Percentiles rank a stretch among this genome's conserved stretches.
Conservation (phyloP, 208 protist genomes). For the Leishmania tropica region DNA sequence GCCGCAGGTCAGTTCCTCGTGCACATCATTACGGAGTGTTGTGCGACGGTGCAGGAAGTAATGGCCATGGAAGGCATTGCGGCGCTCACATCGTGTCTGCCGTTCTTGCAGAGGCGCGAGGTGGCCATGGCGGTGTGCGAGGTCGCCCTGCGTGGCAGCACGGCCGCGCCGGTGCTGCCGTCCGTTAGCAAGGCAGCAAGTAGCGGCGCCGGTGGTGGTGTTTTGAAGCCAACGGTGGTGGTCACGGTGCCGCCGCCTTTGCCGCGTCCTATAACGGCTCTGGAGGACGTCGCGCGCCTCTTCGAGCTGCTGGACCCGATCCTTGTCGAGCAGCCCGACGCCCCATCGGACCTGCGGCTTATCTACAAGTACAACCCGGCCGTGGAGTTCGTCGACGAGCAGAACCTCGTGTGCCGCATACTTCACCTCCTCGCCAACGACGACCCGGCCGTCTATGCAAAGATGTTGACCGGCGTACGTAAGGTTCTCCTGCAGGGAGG, state of each 20-base stretch:
- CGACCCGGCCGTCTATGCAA: constrained; percentile 79
- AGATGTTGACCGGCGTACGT: constrained; percentile 90
- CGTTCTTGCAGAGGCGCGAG: constrained; percentile 57
- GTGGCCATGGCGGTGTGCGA: constrained; percentile 65
- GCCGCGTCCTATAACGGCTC: constrained; percentile 40
- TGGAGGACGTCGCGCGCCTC: constrained; percentile 70
- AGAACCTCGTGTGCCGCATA: constrained; percentile 89
- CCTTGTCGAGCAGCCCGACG: constrained; percentile 71
- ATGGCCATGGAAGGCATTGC: constrained; percentile 75
- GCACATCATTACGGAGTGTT: constrained; percentile 28
- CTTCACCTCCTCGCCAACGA: constrained; percentile 89
- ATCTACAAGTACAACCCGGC: constrained; percentile 49
- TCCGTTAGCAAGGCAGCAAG: constrained; percentile 3
- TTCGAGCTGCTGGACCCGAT: constrained; percentile 89
- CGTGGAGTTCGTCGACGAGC: constrained; percentile 93
- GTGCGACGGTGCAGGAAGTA: constrained; percentile 40
- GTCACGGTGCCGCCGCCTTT: constrained; percentile 10
- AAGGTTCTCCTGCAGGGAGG: constrained; percentile 91
- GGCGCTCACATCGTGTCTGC: constrained; percentile 58
- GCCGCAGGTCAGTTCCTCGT: constrained; percentile 39
- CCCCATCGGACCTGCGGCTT: constrained; percentile 27
- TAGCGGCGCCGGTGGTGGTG: background rate
- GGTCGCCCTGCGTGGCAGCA: constrained; percentile 34
- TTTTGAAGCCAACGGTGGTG: background rate
- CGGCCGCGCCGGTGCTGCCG: constrained; percentile 21